A percentile compares a stretch with the other conserved stretches of the same genome.
These are phyloP conservation scores for Nitzschia sp. DNA, from an alignment of 108 stramenopile species.

Conservation along the genomic window DNA sequence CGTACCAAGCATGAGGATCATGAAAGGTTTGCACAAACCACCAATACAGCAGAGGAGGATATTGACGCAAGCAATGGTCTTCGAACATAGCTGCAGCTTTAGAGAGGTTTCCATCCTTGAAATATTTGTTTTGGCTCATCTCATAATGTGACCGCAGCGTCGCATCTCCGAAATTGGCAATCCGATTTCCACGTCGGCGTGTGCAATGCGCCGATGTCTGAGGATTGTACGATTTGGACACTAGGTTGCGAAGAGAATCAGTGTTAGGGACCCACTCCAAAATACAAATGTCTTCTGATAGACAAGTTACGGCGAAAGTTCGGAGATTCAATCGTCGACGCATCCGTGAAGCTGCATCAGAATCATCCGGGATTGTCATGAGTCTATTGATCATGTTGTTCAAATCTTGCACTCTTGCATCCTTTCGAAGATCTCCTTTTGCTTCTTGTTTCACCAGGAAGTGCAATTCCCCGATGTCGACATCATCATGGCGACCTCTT, in stretches of 20 bases:
- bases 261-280: slow-evolving; percentile 98
- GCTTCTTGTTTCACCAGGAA: slow-evolving; percentile 98
- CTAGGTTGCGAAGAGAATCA: slow-evolving; percentile 74
- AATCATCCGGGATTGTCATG: slow-evolving; percentile 56
- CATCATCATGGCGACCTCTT: not conserved
- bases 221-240: slow-evolving; percentile 76
- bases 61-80: slow-evolving; percentile 51
- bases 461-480: slow-evolving; percentile 79
- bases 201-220: slow-evolving; percentile 57
- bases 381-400: slow-evolving; percentile 96
- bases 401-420: slow-evolving; percentile 97
- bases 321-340: slow-evolving; percentile 53
- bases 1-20: slow-evolving; percentile 95
- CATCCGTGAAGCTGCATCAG: slow-evolving; percentile 20
- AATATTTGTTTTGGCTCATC: slow-evolving; percentile 70
- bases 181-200: slow-evolving; percentile 52
- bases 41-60: slow-evolving; percentile 90
- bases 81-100: slow-evolving; percentile 72
- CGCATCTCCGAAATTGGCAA: slow-evolving; percentile 62
- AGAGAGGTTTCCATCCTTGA: slow-evolving; percentile 63
- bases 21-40: slow-evolving; percentile 96
- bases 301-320: slow-evolving; percentile 96
- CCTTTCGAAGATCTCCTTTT: slow-evolving; percentile 98
- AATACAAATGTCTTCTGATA: slow-evolving; percentile 97
- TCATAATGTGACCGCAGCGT: slow-evolving; percentile 59